Evolutionary conservation across 208 protist species (phyloP).

Genomic region (Phytomonas serpens): DNA sequence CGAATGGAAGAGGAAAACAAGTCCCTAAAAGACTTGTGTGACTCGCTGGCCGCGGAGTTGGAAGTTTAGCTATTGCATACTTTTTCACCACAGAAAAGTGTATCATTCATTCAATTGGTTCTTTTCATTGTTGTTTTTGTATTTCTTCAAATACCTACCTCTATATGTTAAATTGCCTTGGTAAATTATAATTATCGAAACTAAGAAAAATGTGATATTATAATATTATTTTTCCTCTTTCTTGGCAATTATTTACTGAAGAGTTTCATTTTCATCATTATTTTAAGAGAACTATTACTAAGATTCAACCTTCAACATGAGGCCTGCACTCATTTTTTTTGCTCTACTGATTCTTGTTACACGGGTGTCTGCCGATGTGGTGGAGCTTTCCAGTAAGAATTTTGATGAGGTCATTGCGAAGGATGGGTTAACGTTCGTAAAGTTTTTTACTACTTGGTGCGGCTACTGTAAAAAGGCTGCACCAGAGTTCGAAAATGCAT

Average conservation of each 20-base stretch:
- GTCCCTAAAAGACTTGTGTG: constrained; percentile 53
- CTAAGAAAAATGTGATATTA: constrained; percentile 7
- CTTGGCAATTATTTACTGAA: background rate
- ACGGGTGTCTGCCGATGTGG: constrained; percentile 34
- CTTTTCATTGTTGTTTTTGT: constrained; percentile 9
- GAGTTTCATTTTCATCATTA: constrained; percentile 5
- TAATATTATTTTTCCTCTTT: constrained; percentile 9
- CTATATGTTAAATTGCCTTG: background rate
- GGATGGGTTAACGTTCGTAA: constrained; percentile 63
- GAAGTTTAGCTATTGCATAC: constrained; percentile 14
- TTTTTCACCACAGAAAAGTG: background rate
- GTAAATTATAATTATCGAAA: background rate
- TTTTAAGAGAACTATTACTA: background rate
- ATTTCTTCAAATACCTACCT: constrained; percentile 3
- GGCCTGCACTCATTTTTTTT: background rate
- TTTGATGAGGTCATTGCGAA: constrained; percentile 49
- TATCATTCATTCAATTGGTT: background rate
- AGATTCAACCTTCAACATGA: constrained; percentile 1
- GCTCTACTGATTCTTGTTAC: background rate
- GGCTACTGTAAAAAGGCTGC: constrained; percentile 93
- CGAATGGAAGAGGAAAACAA: constrained; percentile 67
- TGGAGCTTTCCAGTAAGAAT: constrained; percentile 41
- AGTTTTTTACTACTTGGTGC: constrained; percentile 95
- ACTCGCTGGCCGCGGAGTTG: constrained; percentile 45
- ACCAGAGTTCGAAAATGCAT: constrained; percentile 76